phyloP scores from a whole-genome alignment of 805 yeast genomes.

The Novakomyces olei region DNA sequence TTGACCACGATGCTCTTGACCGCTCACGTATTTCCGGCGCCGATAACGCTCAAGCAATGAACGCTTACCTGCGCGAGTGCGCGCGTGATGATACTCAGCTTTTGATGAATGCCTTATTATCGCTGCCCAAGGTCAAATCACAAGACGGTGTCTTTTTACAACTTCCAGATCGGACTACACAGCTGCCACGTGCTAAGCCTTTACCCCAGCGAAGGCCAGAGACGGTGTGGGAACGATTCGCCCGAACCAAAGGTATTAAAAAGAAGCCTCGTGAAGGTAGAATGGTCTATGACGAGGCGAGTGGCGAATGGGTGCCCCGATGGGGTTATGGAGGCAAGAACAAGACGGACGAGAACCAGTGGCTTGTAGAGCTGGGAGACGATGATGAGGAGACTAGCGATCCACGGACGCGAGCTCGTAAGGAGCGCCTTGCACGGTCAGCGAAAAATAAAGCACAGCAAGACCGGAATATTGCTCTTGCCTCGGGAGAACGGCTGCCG shows the following conservation, averaged over 20 bases:
- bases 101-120: slow-evolving; percentile 69
- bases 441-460: slow-evolving; percentile 73
- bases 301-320: slow-evolving; percentile 89
- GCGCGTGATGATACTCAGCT: slow-evolving; percentile 85
- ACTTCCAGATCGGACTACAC: slow-evolving; percentile 65
- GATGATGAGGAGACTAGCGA: slow-evolving; percentile 33
- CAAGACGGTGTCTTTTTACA: slow-evolving; percentile 50
- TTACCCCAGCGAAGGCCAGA: slow-evolving; percentile 40
- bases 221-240: slow-evolving; percentile 94
- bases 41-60: neutral
- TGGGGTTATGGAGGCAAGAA: slow-evolving; percentile 96
- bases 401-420: slow-evolving; percentile 42
- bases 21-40: neutral
- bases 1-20: slow-evolving; percentile 1
- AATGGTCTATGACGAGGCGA: slow-evolving; percentile 68
- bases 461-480: slow-evolving; percentile 51
- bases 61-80: neutral
- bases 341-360: slow-evolving; percentile 66
- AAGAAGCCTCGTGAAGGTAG: slow-evolving; percentile 70
- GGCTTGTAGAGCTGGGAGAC: slow-evolving; percentile 89
- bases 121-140: slow-evolving; percentile 69
- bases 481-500: too few relatives aligned
- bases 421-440: slow-evolving; percentile 61
- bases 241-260: slow-evolving; percentile 82
- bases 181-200: slow-evolving; percentile 84